These are phyloP conservation scores for Exophiala oligosperma DNA, from an alignment of 2,329 filamentous ascomycete genomes.

Conservation along the genomic window DNA sequence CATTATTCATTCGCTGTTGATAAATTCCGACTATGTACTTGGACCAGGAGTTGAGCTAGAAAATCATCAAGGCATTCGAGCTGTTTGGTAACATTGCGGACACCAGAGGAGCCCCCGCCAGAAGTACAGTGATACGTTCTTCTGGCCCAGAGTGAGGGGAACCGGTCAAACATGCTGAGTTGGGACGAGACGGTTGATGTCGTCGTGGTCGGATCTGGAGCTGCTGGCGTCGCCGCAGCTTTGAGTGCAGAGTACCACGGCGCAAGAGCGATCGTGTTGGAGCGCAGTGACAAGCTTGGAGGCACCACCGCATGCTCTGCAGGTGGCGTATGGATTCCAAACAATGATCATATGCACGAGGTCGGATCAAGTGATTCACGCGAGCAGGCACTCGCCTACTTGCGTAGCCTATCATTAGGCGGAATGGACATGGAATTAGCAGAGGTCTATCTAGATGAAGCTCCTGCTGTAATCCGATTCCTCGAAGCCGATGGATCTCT, in stretches of 20 bases:
- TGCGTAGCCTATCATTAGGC: not conserved
- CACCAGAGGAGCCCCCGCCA: too few relatives aligned
- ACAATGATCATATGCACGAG: conserved; percentile 28
- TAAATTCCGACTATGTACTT: too few relatives aligned
- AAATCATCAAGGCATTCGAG: too few relatives aligned
- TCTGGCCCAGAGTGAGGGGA: too few relatives aligned
- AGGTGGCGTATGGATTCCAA: conserved; percentile 38
- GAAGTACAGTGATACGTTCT: too few relatives aligned
- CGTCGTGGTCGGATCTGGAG: conserved; percentile 37
- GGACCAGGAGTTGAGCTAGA: too few relatives aligned
- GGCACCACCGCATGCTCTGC: conserved; percentile 39
- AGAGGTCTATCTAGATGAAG: conserved; percentile 33
- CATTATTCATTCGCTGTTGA: too few relatives aligned
- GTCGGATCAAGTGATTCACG: not conserved
- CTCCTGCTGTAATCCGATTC: conserved; percentile 35
- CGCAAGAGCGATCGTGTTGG: conserved; percentile 33
- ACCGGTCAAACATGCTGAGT: not conserved
- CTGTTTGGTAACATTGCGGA: too few relatives aligned
- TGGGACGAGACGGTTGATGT: conserved; percentile 22
- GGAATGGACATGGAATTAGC: not conserved
- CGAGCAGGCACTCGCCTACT: conserved; percentile 1
- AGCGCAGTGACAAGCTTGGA: conserved; percentile 36
- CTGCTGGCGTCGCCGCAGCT: conserved; percentile 34
- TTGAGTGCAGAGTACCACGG: conserved; percentile 31
- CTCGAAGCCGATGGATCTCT: conserved; percentile 21